Conservation (phyloP, 163 green algal species). For the Scenedesmus sp. region DNA sequence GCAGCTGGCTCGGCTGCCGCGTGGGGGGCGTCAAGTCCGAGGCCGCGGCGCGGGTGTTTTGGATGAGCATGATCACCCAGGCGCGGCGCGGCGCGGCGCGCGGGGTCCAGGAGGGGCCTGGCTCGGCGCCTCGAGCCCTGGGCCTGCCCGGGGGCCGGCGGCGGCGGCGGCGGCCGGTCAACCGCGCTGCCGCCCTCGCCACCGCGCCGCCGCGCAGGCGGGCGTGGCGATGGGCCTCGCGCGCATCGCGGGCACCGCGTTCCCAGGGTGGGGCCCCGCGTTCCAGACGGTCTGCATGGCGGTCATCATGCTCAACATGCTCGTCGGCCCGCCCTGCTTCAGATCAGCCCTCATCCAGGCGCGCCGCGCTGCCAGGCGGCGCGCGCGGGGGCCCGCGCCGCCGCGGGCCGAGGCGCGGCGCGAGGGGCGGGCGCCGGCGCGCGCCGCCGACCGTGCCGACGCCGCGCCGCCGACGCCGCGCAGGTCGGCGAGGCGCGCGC, state of each 20-base stretch:
- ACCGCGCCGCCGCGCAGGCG: too few relatives aligned
- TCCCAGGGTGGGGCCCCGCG: conserved; percentile 79
- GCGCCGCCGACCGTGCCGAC: background rate
- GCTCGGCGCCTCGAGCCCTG: too few relatives aligned
- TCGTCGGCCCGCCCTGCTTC: conserved; percentile 81
- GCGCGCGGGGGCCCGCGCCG: background rate
- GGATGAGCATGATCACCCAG: conserved; percentile 89
- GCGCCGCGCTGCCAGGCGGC: background rate
- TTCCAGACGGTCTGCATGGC: conserved; percentile 83
- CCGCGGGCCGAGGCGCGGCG: background rate
- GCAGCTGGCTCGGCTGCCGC: conserved; percentile 69
- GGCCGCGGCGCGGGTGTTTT: conserved; percentile 63
- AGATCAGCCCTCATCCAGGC: conserved; percentile 57
- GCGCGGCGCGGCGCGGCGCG: conserved; percentile 38
- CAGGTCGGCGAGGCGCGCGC: conserved; percentile 33
- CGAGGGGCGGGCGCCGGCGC: background rate
- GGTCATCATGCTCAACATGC: conserved; percentile 86
- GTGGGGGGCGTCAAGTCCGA: conserved; percentile 53
- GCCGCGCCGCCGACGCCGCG: background rate
- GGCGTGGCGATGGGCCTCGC: conserved; percentile 88
- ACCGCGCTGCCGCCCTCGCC: too few relatives aligned
- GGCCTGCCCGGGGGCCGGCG: too few relatives aligned
- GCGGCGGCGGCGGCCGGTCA: too few relatives aligned
- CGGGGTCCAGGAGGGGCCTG: background rate
- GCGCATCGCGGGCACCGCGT: conserved; percentile 71